Conservation (phyloP, 2,329 filamentous ascomycete genomes). For the Colletotrichum tabaci region DNA sequence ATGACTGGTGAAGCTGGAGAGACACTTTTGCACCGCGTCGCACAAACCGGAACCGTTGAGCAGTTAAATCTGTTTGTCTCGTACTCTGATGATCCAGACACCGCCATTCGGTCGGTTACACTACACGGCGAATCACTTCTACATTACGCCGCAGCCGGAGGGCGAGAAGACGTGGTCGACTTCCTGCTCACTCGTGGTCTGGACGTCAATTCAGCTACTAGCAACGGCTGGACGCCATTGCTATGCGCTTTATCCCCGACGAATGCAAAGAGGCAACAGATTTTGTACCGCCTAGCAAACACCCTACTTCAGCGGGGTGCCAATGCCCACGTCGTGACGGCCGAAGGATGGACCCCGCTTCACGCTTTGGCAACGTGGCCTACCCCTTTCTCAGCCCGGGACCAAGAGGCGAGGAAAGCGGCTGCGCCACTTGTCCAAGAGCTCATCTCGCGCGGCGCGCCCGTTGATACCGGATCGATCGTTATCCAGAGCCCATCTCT, state of each 20-base stretch:
- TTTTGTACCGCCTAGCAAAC: slow-evolving; percentile 16
- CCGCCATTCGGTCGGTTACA: slow-evolving; percentile 18
- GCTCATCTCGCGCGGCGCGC: slow-evolving; percentile 35
- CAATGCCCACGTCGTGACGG: slow-evolving; percentile 33
- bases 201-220: slow-evolving; percentile 26
- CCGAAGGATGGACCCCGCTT: slow-evolving; percentile 38
- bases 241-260: slow-evolving; percentile 38
- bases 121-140: slow-evolving; percentile 32
- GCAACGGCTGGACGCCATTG: slow-evolving; percentile 34
- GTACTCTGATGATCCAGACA: slow-evolving; percentile 18
- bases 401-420: slow-evolving; percentile 14
- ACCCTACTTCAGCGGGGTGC: slow-evolving; percentile 30
- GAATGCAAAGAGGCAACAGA: slow-evolving; percentile 16
- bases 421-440: slow-evolving; percentile 22
- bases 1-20: slow-evolving; percentile 22
- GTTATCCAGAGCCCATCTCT: slow-evolving; percentile 19
- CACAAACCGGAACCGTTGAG: slow-evolving; percentile 18
- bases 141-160: slow-evolving; percentile 35
- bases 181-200: slow-evolving; percentile 29
- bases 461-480: slow-evolving; percentile 26
- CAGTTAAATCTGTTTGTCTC: slow-evolving; percentile 25
- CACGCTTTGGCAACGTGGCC: slow-evolving; percentile 34
- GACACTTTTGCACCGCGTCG: slow-evolving; percentile 24
- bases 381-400: slow-evolving; percentile 13
- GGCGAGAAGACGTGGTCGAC: slow-evolving; percentile 18